Base-by-base conservation (phyloP, 495 filamentous ascomycete species). In the Tuber borchii region DNA sequence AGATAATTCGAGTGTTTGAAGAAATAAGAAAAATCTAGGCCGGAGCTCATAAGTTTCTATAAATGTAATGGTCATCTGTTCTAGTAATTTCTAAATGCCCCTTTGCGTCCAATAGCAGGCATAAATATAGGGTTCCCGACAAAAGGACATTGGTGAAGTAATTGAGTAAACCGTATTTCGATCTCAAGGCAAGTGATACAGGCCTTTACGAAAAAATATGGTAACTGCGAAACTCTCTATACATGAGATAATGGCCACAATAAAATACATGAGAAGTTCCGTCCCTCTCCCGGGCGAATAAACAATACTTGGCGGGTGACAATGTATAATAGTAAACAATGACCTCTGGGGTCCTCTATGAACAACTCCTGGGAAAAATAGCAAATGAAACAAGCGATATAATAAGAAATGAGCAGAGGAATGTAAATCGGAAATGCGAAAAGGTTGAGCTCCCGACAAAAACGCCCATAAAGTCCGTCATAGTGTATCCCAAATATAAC, bases 401-500 rank as follows among this genome's bases (percentile, higher is more conserved):
- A 40, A 40, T 75, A 70, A 69, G 73, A 71, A 31, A 70, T 79
- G 78, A 79, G 78, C 69, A 73, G 78, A 68, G 76, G 69, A 75
- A 79, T 79, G 44, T 79, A 79, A 75, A 73, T 75, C 51, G 22
- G 75, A 76, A 51, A 78, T 78, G 51, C 75, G 78, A 73, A 39
- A 71, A n/a, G 70, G 42, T 74, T 72, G 78, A 78, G 78, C 44
- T 77, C 76, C 76, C 72, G 78, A 79, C 74, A 79, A 76, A 79
- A 79, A 79, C 78, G 78, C 78, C 78, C 78, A 79, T 65, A 79
- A 79, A 77, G 72, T 79, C 78, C 78, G 75, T 79, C 78, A 79
- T 79, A 73, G 78, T 79, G 79, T 79, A 79, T 79, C 78, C 78
- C 76, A 79, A 79, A 78, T 77, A 75, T 79, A 79, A 79, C 73